A percentile compares a stretch with the other conserved stretches of the same genome.
These are phyloP conservation scores for Casuarina equisetifolia DNA, from an alignment of 306 rosid species.

Conservation along the genomic window DNA sequence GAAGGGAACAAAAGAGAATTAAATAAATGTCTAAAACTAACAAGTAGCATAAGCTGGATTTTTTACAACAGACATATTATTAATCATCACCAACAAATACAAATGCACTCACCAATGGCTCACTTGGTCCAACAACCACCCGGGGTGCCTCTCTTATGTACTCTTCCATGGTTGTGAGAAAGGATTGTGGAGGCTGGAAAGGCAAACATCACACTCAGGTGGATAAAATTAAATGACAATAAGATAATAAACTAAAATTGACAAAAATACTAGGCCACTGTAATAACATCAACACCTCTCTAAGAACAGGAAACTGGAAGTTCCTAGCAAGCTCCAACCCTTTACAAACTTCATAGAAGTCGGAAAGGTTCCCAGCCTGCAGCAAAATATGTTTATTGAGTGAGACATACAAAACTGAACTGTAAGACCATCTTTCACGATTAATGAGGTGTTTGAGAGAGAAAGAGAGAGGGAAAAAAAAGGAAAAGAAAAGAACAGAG, in stretches of 20 bases:
- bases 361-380: slow-evolving; percentile 84
- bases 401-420: slow-evolving; percentile 24
- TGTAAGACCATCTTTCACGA: slow-evolving; percentile 6
- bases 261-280: slow-evolving; percentile 13
- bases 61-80: not conserved
- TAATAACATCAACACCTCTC: slow-evolving; percentile 60
- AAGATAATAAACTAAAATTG: slow-evolving; percentile 10
- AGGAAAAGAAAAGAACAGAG: not conserved
- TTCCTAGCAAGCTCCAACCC: slow-evolving; percentile 97
- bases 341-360: slow-evolving; percentile 91
- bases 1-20: slow-evolving; percentile 1
- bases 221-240: slow-evolving; percentile 7
- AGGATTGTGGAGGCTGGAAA: slow-evolving; percentile 92
- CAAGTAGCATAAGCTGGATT: not conserved
- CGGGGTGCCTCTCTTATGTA: slow-evolving; percentile 95
- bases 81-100: not conserved
- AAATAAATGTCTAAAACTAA: not conserved
- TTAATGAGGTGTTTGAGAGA: not conserved
- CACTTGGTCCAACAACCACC: slow-evolving; percentile 70
- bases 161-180: slow-evolving; percentile 94
- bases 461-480: no score
- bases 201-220: slow-evolving; percentile 22
- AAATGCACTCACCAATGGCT: slow-evolving; percentile 76
- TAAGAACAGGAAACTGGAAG: slow-evolving; percentile 91
- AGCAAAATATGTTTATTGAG: slow-evolving; percentile 27